Evolutionary conservation across 2,329 filamentous ascomycete species (phyloP).

Genomic region (Penicillium hordei): DNA sequence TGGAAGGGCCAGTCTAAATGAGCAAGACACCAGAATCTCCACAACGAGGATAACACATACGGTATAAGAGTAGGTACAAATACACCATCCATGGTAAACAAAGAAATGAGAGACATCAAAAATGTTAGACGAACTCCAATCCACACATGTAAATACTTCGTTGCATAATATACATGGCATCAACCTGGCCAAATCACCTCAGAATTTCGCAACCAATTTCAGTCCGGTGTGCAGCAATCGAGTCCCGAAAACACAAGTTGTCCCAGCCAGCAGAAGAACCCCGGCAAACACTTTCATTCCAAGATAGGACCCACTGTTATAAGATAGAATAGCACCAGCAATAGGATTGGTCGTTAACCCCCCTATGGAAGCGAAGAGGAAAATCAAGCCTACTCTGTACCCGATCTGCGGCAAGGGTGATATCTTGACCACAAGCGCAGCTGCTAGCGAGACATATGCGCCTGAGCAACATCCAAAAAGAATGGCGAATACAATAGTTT

Average conservation of each 20-base stretch:
- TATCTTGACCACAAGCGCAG: conserved; percentile 63
- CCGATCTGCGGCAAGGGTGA: conserved; percentile 67
- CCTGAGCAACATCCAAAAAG: conserved; percentile 67
- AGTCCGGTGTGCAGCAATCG: not conserved
- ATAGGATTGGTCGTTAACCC: conserved; percentile 67
- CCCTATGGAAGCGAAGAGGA: conserved; percentile 61
- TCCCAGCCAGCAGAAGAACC: conserved; percentile 47
- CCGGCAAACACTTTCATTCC: conserved; percentile 67
- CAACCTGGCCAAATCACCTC: not conserved
- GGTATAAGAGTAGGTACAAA: too few species aligned
- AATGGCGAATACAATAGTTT: conserved; percentile 48
- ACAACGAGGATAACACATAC: too few species aligned
- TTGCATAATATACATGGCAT: not conserved
- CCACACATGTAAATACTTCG: too few species aligned
- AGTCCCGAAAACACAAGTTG: not conserved
- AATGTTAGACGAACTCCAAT: too few species aligned
- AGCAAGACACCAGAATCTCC: too few species aligned
- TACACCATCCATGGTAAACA: too few species aligned
- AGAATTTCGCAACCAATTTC: not conserved
- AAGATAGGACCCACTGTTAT: conserved; percentile 54
- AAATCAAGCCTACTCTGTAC: conserved; percentile 61
- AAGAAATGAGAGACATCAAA: too few species aligned
- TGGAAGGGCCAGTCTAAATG: too few species aligned
- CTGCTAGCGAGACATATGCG: conserved; percentile 59
- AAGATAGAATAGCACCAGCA: conserved; percentile 58